Conservation (phyloP, 805 yeast genomes). For the Zygoascus tannicola region DNA sequence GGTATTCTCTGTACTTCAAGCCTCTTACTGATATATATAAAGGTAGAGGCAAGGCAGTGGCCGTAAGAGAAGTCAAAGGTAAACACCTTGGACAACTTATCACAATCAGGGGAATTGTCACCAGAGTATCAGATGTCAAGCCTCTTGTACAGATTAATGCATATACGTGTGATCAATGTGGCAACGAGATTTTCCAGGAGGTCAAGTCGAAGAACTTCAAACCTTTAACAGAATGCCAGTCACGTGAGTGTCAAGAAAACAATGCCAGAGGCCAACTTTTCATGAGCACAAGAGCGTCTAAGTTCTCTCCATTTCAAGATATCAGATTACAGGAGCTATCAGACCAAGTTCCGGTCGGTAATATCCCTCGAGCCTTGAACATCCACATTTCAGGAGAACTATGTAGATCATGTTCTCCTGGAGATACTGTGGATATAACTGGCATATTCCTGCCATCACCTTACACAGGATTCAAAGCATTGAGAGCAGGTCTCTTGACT, state of each 20-base stretch:
- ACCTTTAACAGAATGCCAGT: slow-evolving; percentile 82
- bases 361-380: slow-evolving; percentile 81
- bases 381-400: slow-evolving; percentile 88
- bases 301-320: slow-evolving; percentile 91
- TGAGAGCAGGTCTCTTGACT: slow-evolving; percentile 85
- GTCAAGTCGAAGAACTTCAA: slow-evolving; percentile 74
- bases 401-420: slow-evolving; percentile 82
- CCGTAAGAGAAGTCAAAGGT: slow-evolving; percentile 88
- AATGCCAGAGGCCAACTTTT: slow-evolving; percentile 80
- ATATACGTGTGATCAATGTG: slow-evolving; percentile 96
- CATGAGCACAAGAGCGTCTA: slow-evolving; percentile 92
- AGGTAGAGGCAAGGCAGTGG: slow-evolving; percentile 46
- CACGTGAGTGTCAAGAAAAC: slow-evolving; percentile 68
- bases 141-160: slow-evolving; percentile 89
- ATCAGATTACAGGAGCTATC: slow-evolving; percentile 91
- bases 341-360: slow-evolving; percentile 95
- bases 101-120: slow-evolving; percentile 88
- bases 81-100: slow-evolving; percentile 73
- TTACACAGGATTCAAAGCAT: slow-evolving; percentile 88
- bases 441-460: slow-evolving; percentile 93
- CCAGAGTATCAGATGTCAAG: slow-evolving; percentile 92
- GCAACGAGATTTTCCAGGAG: slow-evolving; percentile 93
- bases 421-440: slow-evolving; percentile 86
- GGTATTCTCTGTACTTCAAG: slow-evolving; percentile 78
- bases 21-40: slow-evolving; percentile 44